Evolutionary conservation across 164 flowering plant species (phyloP), one percentile per base, ranked within the genome.

Genomic region (Vitis vinifera): DNA sequence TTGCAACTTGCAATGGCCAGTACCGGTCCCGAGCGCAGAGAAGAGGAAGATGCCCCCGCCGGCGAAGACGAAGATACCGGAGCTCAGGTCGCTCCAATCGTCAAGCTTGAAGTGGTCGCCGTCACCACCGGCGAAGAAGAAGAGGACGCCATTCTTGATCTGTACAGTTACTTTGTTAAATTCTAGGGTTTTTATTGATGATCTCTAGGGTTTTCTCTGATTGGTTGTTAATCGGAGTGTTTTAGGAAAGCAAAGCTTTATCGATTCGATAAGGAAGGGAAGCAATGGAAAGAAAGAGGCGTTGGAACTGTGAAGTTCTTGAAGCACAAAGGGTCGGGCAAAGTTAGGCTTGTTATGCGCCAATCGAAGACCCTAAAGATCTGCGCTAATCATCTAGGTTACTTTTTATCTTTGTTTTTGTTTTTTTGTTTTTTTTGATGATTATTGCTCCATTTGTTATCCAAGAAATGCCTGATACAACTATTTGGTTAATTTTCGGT

Each of bases 1-100:
- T 23, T 2, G 27, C 27, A 23, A 23, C 27, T 23, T 23, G 27
- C 27, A 3, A 85, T 85, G 89, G 81, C 89, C 10, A 77, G 74
- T 66, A 70, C 59, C 51, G 82, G 84, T 50, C 81, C 85, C 27
- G 27, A 23, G 71, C 86, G 75, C 80, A 76, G 79, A 64, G 87
- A 85, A n/a, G 82, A 76, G 13, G 93, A 83, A 31, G 91, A 83
- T 13, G 83, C 78, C 8, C 68, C 80, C n/a, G 75, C 77, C 55
- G 84, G 72, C 6, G 97, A 90, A 9, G 97, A 92, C 10, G 98
- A 93, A 67, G 97, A 91, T 68, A 91, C 97, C 55, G 98, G 98
- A 47, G 98, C 97, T 9, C 91, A 88, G 70, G 84, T 93, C 16
- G 91, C 97, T 7, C 98, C 98, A 27, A 90, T 93, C 74, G 84